A percentile compares a stretch with the other conserved stretches of the same genome.
Evolutionary conservation across 805 yeast genomes (phyloP).

Genomic region (Metschnikowia noctiluminum): DNA sequence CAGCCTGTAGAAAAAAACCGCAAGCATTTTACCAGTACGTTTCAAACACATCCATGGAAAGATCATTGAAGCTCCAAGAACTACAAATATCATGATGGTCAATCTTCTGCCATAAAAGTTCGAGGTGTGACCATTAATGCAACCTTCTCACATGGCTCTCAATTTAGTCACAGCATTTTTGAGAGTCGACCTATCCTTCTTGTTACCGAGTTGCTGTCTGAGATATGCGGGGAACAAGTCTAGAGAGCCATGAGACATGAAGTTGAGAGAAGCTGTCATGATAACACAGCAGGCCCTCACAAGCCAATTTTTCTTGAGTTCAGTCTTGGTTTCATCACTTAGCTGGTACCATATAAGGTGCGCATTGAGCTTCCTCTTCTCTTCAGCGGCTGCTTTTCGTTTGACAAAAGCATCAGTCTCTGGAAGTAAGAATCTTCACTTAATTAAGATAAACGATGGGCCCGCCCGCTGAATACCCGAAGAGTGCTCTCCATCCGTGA

Average conservation of each 20-base stretch:
- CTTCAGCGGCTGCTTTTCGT: slow-evolving; percentile 30
- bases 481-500: slow-evolving; percentile 61
- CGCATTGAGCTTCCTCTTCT: slow-evolving; percentile 9
- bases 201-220: neutral
- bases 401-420: slow-evolving; percentile 44
- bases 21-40: slow-evolving; percentile 47
- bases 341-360: slow-evolving; percentile 9
- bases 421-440: slow-evolving; percentile 53
- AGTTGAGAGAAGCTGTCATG: neutral
- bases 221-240: neutral
- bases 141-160: slow-evolving; percentile 25
- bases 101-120: slow-evolving; percentile 37
- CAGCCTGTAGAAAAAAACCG: slow-evolving; percentile 49
- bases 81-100: slow-evolving; percentile 26
- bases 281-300: neutral
- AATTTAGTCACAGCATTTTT: neutral
- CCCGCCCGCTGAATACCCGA: too few species aligned
- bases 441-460: too few species aligned
- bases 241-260: neutral
- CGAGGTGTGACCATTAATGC: slow-evolving; percentile 42
- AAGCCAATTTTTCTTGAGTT: neutral
- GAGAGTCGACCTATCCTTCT: neutral
- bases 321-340: neutral
- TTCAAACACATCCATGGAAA: slow-evolving; percentile 26
- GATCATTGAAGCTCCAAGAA: slow-evolving; percentile 37